Conservation (phyloP, 129 eudicot genomes). For the Pittosporum tobira region DNA sequence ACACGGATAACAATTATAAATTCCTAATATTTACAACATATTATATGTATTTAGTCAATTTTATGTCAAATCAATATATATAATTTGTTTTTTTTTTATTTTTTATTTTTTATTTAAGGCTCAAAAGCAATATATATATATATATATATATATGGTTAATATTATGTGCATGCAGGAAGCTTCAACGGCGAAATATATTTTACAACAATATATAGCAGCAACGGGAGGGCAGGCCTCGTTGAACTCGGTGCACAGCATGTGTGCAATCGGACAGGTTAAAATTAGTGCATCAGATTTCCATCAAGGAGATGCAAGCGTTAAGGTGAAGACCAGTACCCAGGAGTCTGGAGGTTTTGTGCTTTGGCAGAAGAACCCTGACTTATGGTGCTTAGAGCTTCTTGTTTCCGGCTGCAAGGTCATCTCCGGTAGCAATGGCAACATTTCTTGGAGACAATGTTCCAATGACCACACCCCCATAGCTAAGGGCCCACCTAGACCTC, state of each 20-base stretch:
- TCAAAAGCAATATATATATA: neutral
- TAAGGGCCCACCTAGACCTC: slow-evolving; percentile 81
- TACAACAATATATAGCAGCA: slow-evolving; percentile 94
- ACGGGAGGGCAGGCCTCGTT: slow-evolving; percentile 82
- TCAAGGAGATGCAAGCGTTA: slow-evolving; percentile 63
- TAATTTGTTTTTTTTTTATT: neutral
- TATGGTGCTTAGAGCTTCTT: slow-evolving; percentile 74
- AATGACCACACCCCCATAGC: slow-evolving; percentile 62
- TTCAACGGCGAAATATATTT: slow-evolving; percentile 88
- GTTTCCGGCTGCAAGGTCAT: slow-evolving; percentile 84
- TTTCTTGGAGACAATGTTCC: slow-evolving; percentile 90
- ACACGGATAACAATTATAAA: too few species aligned
- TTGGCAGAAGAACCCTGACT: slow-evolving; percentile 82
- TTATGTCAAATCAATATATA: neutral
- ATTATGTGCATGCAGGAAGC: slow-evolving; percentile 55
- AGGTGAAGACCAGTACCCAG: slow-evolving; percentile 42
- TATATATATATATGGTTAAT: neutral
- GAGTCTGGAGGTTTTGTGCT: slow-evolving; percentile 82
- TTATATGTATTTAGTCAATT: too few species aligned
- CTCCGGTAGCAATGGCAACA: slow-evolving; percentile 79
- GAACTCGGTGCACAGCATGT: slow-evolving; percentile 65
- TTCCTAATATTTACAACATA: too few species aligned
- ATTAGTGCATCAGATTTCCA: slow-evolving; percentile 73
- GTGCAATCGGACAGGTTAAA: slow-evolving; percentile 77
- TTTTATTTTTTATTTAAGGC: neutral